These are phyloP conservation scores for Corylus americana DNA, from an alignment of 306 rosid genomes.

Conservation along the genomic window DNA sequence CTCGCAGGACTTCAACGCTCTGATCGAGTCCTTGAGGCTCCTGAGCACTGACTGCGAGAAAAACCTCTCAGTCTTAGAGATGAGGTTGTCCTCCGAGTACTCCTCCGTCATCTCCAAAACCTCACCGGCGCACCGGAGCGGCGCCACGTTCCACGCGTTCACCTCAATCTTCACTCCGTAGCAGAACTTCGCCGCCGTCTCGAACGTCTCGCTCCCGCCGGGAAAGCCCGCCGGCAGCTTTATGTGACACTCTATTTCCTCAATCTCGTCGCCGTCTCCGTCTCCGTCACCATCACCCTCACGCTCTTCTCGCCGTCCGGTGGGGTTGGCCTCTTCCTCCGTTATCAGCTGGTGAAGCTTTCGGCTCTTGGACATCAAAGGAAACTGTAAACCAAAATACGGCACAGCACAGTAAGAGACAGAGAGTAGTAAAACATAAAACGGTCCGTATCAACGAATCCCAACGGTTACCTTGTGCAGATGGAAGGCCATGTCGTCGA, in stretches of 20 bases:
- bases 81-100: conserved; percentile 80
- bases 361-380: conserved; percentile 83
- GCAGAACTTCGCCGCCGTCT: conserved; percentile 88
- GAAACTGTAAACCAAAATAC: conserved; percentile 58
- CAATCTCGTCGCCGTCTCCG: conserved; percentile 62
- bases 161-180: conserved; percentile 89
- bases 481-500: conserved; percentile 86
- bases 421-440: neutral
- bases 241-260: conserved; percentile 69
- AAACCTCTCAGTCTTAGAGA: conserved; percentile 76
- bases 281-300: conserved; percentile 15
- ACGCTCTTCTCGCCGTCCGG: neutral
- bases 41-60: conserved; percentile 67
- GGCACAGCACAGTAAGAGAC: conserved; percentile 10
- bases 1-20: conserved; percentile 82
- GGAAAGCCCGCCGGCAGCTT: conserved; percentile 64
- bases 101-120: conserved; percentile 90
- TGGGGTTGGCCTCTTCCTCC: conserved; percentile 65
- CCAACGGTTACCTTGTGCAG: conserved; percentile 73
- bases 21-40: conserved; percentile 69
- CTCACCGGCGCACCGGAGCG: conserved; percentile 96
- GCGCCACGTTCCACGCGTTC: conserved; percentile 69
- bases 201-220: conserved; percentile 83
- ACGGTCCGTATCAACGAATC: neutral
- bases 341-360: conserved; percentile 65